Evolutionary conservation across 2,329 filamentous ascomycete genomes (phyloP).

Genomic region (Epicoccum nigrum): DNA sequence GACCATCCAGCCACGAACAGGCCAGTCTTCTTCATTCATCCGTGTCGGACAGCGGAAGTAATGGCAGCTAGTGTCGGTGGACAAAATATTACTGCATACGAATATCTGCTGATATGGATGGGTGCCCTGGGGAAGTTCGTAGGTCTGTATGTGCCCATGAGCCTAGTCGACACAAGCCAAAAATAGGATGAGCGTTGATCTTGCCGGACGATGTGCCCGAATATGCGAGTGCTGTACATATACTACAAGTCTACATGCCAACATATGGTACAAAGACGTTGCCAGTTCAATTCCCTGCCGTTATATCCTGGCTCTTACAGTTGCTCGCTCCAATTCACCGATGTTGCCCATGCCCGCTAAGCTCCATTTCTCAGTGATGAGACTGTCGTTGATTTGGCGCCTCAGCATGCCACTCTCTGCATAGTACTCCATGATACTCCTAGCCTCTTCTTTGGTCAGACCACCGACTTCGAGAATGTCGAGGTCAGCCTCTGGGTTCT

Average conservation of each 20-base stretch:
- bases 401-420: slow-evolving; percentile 82
- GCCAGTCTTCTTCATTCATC: slow-evolving; percentile 89
- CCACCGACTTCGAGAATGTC: slow-evolving; percentile 66
- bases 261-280: slow-evolving; percentile 24
- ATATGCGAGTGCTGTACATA: slow-evolving; percentile 25
- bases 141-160: slow-evolving; percentile 76
- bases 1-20: slow-evolving; percentile 82
- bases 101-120: slow-evolving; percentile 87
- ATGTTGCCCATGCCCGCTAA: slow-evolving; percentile 80
- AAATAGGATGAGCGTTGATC: not conserved
- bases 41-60: slow-evolving; percentile 84
- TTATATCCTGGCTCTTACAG: slow-evolving; percentile 48
- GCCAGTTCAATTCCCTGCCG: not conserved
- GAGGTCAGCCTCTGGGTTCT: slow-evolving; percentile 39
- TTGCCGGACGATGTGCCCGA: not conserved
- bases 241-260: slow-evolving; percentile 26
- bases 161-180: slow-evolving; percentile 53
- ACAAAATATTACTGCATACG: slow-evolving; percentile 52
- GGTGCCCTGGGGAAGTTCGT: slow-evolving; percentile 84
- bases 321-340: slow-evolving; percentile 80
- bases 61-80: slow-evolving; percentile 62
- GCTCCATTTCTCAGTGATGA: slow-evolving; percentile 82
- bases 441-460: slow-evolving; percentile 75
- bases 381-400: slow-evolving; percentile 69
- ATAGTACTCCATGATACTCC: slow-evolving; percentile 90